Conservation (phyloP, 495 filamentous ascomycete genomes). For the Hypoxylon subgilvum region DNA sequence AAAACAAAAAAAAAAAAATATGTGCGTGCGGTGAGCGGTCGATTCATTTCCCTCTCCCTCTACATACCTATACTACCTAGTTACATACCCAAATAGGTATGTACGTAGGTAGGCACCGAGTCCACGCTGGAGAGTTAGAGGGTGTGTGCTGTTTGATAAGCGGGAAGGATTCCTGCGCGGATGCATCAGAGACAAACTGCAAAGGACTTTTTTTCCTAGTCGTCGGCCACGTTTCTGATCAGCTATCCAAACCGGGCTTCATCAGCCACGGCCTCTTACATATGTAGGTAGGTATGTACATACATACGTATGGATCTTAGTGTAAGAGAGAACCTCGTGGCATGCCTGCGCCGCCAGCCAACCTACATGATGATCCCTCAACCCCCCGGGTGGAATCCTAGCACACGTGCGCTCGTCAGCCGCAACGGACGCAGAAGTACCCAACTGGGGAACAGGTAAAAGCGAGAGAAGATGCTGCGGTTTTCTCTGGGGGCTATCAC, state of each 20-base stretch:
- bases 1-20: too few relatives aligned
- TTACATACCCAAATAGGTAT: background rate
- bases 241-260: constrained; percentile 19
- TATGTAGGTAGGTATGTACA: too few relatives aligned
- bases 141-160: constrained; percentile 22
- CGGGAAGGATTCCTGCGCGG: constrained; percentile 23
- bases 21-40: too few relatives aligned
- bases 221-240: constrained; percentile 16
- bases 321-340: constrained; percentile 27
- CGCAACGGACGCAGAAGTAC: constrained; percentile 31
- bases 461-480: constrained; percentile 1
- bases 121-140: too few relatives aligned
- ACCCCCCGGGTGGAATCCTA: constrained; percentile 25
- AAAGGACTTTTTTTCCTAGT: constrained; percentile 22
- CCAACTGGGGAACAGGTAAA: constrained; percentile 13
- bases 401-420: constrained; percentile 30
- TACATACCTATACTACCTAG: background rate
- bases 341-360: constrained; percentile 27
- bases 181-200: constrained; percentile 13
- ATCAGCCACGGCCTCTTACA: constrained; percentile 14
- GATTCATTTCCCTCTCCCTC: too few relatives aligned
- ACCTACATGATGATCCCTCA: constrained; percentile 25
- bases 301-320: constrained; percentile 20
- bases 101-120: background rate
- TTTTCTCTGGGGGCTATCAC: too few relatives aligned